Evolutionary conservation across 2,329 filamentous ascomycete species (phyloP).

Genomic region (Macrophomina phaseolina): DNA sequence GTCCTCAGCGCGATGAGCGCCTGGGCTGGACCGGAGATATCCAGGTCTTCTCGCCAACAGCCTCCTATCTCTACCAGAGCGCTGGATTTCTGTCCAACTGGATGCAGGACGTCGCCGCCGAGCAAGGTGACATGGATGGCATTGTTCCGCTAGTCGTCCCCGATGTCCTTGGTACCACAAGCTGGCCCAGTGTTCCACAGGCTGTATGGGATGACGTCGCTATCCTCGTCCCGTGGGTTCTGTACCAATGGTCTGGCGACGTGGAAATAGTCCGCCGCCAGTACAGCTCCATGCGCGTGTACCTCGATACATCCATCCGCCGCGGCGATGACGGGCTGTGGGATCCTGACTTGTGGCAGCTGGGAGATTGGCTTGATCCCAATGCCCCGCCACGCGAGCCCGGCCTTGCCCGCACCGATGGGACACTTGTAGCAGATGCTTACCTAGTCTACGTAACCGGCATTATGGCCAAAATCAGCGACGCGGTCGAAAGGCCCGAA

Average conservation of each 20-base stretch:
- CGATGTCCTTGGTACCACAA: slow-evolving; percentile 27
- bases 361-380: slow-evolving; percentile 52
- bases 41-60: slow-evolving; percentile 57
- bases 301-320: slow-evolving; percentile 43
- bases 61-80: slow-evolving; percentile 61
- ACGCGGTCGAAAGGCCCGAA: slow-evolving; percentile 32
- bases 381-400: slow-evolving; percentile 43
- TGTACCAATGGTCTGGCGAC: slow-evolving; percentile 45
- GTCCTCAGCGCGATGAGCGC: slow-evolving; percentile 62
- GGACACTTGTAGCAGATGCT: slow-evolving; percentile 46
- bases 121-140: slow-evolving; percentile 37
- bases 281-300: slow-evolving; percentile 44
- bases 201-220: slow-evolving; percentile 50
- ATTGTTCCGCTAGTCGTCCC: slow-evolving; percentile 34
- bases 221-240: slow-evolving; percentile 43
- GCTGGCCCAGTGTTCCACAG: slow-evolving; percentile 31
- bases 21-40: slow-evolving; percentile 61
- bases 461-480: slow-evolving; percentile 38
- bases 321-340: slow-evolving; percentile 44
- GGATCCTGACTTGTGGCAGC: slow-evolving; percentile 43
- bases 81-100: slow-evolving; percentile 58
- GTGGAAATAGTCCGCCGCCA: slow-evolving; percentile 42
- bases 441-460: slow-evolving; percentile 46
- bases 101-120: slow-evolving; percentile 54
- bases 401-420: slow-evolving; percentile 41